Evolutionary conservation across 345 rosid genomes (phyloP).

Genomic region (Syzygium oleosum): DNA sequence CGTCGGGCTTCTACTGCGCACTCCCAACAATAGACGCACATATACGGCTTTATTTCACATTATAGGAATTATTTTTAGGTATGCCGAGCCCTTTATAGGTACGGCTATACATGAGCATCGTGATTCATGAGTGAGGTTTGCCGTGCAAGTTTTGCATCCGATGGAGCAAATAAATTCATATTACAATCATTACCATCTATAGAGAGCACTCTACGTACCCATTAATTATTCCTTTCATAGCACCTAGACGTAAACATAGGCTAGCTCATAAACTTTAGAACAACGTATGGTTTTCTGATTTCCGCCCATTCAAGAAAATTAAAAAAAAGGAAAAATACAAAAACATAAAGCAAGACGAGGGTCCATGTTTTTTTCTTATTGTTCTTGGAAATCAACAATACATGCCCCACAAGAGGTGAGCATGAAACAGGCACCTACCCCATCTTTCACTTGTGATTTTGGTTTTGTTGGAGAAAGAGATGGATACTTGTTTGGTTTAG

Average conservation of each 20-base stretch:
- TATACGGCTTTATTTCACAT: too few relatives aligned
- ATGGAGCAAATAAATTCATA: neutral
- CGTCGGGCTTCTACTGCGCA: too few relatives aligned
- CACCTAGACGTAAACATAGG: neutral
- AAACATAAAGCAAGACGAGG: neutral
- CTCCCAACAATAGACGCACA: too few relatives aligned
- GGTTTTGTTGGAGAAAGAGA: neutral
- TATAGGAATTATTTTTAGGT: neutral
- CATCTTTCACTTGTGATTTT: neutral
- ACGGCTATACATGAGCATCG: neutral
- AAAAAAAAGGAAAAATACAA: neutral
- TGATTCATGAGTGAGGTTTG: neutral
- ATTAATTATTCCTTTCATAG: neutral
- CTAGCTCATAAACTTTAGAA: neutral
- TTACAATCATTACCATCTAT: neutral
- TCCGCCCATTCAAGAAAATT: neutral
- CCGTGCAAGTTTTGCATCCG: conserved; percentile 20
- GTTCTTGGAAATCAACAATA: neutral
- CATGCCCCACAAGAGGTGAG: neutral
- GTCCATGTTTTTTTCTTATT: neutral
- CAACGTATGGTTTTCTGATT: neutral
- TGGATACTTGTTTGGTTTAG: neutral
- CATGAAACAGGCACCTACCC: neutral
- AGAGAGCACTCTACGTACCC: neutral
- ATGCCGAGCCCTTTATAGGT: neutral